Conservation (phyloP, 2,329 filamentous ascomycete genomes). For the Pseudocercospora cruenta region DNA sequence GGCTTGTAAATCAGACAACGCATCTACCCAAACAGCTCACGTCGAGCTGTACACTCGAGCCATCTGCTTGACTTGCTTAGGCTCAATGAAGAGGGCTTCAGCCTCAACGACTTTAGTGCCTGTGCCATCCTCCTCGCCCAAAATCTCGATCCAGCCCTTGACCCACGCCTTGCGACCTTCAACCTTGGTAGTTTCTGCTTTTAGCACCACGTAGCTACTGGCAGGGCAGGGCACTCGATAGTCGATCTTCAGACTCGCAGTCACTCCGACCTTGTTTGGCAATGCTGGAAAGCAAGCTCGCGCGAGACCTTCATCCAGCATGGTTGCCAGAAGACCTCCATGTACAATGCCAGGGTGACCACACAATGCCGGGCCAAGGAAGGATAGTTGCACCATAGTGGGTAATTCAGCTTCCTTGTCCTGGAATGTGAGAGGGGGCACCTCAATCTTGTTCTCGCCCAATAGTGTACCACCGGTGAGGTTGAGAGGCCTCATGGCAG, state of each 20-base stretch:
- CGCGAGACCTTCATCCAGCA: constrained; percentile 87
- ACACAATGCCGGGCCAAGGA: constrained; percentile 78
- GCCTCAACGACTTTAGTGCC: constrained; percentile 76
- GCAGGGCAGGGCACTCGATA: constrained; percentile 82
- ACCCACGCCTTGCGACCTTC: constrained; percentile 96
- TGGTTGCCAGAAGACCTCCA: constrained; percentile 86
- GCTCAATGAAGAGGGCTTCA: constrained; percentile 84
- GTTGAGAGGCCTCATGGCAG: constrained; percentile 69
- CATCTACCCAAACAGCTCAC: constrained; percentile 1
- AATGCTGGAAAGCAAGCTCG: constrained; percentile 86
- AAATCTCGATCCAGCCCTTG: constrained; percentile 79
- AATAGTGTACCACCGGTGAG: constrained; percentile 80
- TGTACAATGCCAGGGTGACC: constrained; percentile 91
- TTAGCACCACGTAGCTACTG: constrained; percentile 74
- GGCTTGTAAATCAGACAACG: not conserved
- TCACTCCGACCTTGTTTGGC: constrained; percentile 83
- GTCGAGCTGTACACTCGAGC: constrained; percentile 37
- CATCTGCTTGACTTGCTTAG: constrained; percentile 70
- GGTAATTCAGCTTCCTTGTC: constrained; percentile 63
- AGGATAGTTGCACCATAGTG: constrained; percentile 66
- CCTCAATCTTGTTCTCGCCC: constrained; percentile 74
- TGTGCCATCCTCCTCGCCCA: constrained; percentile 59
- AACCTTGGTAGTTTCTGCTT: constrained; percentile 78
- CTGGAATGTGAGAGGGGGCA: constrained; percentile 78
- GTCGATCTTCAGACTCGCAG: constrained; percentile 79